A percentile compares a stretch with the other conserved stretches of the same genome.
These are phyloP conservation scores for Skeletonema marinoi DNA, from an alignment of 108 stramenopile genomes.

Conservation along the genomic window DNA sequence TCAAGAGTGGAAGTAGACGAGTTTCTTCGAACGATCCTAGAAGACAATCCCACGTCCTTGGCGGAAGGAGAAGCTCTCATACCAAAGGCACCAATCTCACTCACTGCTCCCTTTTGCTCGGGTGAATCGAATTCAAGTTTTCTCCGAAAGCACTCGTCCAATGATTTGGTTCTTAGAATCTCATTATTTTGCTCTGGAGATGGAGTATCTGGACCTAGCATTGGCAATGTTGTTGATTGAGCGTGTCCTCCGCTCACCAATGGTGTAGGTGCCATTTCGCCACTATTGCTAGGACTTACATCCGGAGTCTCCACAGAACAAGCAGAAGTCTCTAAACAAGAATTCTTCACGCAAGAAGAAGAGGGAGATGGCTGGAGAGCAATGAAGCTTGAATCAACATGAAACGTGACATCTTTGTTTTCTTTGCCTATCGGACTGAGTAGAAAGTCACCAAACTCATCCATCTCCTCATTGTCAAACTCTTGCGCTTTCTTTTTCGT, in stretches of 20 bases:
- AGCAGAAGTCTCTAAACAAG: not conserved
- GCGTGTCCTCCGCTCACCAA: not conserved
- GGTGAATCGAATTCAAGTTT: not conserved
- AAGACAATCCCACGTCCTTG: not conserved
- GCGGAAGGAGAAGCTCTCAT: not conserved
- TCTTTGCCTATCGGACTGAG: constrained; percentile 10
- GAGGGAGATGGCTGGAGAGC: not conserved
- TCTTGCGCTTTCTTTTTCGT: not conserved
- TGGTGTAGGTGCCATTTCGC: not conserved
- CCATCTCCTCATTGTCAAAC: not conserved
- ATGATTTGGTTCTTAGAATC: not conserved
- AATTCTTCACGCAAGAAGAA: not conserved
- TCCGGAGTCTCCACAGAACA: not conserved
- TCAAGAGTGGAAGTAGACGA: not conserved
- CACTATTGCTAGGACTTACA: not conserved
- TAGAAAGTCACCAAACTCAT: constrained; percentile 15
- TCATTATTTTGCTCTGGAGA: not conserved
- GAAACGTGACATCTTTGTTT: constrained; percentile 13
- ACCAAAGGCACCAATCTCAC: not conserved
- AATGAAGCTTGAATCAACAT: not conserved
- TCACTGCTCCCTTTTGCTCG: not conserved
- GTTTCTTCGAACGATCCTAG: not conserved
- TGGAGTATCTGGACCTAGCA: not conserved
- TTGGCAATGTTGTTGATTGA: not conserved
- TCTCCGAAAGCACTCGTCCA: not conserved